phyloP scores from a whole-genome alignment of 345 rosid species.

The Mercurialis annua region DNA sequence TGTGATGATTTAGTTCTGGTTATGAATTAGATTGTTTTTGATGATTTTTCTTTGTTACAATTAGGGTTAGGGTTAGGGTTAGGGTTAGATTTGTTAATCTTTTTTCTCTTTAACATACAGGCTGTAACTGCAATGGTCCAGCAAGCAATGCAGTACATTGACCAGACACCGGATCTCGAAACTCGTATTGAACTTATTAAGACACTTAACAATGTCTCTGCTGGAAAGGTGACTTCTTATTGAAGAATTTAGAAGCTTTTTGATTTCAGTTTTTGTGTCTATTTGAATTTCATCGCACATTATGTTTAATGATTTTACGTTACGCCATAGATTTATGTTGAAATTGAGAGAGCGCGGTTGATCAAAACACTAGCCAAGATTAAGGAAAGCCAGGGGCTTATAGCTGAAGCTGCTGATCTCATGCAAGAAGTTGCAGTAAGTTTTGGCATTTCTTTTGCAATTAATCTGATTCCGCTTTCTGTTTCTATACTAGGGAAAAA shows the following conservation, averaged over 20 bases:
- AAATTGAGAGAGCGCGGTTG: slow-evolving; percentile 91
- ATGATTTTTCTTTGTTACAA: too few relatives aligned
- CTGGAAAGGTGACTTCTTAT: slow-evolving; percentile 67
- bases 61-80: neutral
- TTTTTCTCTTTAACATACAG: slow-evolving; percentile 31
- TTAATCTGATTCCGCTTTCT: neutral
- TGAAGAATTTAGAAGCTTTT: neutral
- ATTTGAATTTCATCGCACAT: neutral
- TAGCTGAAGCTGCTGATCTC: slow-evolving; percentile 95
- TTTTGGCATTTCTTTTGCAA: slow-evolving; percentile 7
- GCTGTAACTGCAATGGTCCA: slow-evolving; percentile 97
- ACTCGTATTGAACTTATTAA: slow-evolving; percentile 87
- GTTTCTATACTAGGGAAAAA: neutral
- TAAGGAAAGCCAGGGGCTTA: slow-evolving; percentile 80
- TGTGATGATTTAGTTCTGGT: too few relatives aligned
- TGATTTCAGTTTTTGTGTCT: neutral
- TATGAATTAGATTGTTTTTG: too few relatives aligned
- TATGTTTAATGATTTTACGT: slow-evolving; percentile 5
- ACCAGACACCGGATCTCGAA: slow-evolving; percentile 88
- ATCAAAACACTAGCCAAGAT: slow-evolving; percentile 85
- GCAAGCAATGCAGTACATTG: slow-evolving; percentile 95
- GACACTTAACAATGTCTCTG: slow-evolving; percentile 68
- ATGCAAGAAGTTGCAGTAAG: slow-evolving; percentile 99
- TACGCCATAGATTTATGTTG: slow-evolving; percentile 72
- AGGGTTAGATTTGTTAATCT: neutral